Percentiles rank a stretch among this genome's conserved stretches.
Evolutionary conservation across 306 rosid species (phyloP).

Genomic region (Ormosia emarginata): DNA sequence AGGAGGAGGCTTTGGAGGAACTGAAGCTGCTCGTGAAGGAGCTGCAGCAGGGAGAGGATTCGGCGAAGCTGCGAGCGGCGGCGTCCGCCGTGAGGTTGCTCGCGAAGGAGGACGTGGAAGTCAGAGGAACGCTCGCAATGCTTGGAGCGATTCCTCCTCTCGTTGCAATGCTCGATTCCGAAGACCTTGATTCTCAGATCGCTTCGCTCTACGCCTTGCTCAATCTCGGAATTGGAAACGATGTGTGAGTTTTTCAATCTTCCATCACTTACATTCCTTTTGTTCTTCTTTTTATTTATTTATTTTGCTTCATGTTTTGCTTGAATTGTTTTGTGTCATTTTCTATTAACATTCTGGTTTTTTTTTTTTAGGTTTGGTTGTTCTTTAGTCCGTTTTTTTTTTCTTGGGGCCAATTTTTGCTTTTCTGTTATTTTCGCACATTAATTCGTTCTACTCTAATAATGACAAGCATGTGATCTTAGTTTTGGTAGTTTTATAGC

Average conservation of each 20-base stretch:
- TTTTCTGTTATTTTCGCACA: slow-evolving; percentile 25
- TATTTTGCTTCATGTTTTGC: background rate
- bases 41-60: slow-evolving; percentile 56
- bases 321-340: background rate
- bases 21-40: slow-evolving; percentile 56
- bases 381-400: background rate
- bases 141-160: slow-evolving; percentile 92
- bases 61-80: slow-evolving; percentile 41
- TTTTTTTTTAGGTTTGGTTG: background rate
- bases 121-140: slow-evolving; percentile 78
- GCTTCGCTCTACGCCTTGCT: slow-evolving; percentile 88
- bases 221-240: slow-evolving; percentile 92
- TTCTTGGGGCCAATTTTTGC: background rate
- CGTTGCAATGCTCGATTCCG: slow-evolving; percentile 73
- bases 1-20: slow-evolving; percentile 60
- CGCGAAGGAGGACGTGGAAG: slow-evolving; percentile 68
- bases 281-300: background rate
- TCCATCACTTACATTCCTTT: background rate
- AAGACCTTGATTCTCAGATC: slow-evolving; percentile 57
- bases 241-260: slow-evolving; percentile 50
- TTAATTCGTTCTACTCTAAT: background rate
- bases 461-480: slow-evolving; percentile 14
- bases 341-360: background rate
- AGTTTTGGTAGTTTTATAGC: background rate
- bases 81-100: slow-evolving; percentile 62